Base-by-base conservation (phyloP, 768 basidiomycete species). In the Amanita subjunquillea region DNA sequence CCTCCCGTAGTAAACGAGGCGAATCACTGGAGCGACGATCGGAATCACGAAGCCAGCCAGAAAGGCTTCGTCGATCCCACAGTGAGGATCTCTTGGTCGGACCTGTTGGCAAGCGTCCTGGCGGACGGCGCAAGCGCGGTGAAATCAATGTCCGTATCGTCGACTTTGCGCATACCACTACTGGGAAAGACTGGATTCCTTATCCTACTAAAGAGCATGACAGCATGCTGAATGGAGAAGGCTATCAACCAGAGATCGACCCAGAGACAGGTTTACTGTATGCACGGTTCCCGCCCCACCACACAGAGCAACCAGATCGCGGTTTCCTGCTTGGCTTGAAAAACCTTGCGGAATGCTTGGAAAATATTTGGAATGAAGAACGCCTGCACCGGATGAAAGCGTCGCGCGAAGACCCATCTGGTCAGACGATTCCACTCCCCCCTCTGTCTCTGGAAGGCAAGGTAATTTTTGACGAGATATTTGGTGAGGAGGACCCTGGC, bases 141-240 rank as follows among this genome's bases (percentile, higher is more conserved):
- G 95, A 96, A 64, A 80, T 98, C 55, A 91, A 90, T 63, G 88
- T 99, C 56, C 91, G 94, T 34, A 83, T 99, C 48, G 96, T 99
- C 51, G 96, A 99, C 68, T 99, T 99, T 69, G 96, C 95, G 10
- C 95, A 97, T 63, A 97, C 96, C 48, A 97, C 93, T 7, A 97
- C 94, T 1, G 96, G 96, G 10, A 76, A 77, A 22, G 96, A 99
- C 67, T 98, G 91, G 80, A 67, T 88, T 40, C 77, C 84, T 9
- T 77, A 78, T 62, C 78, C 83, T 2, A 68, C 75, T 3, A 59
- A 65, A 29, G 63, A 72, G 12, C 65, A 71, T 54, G 78, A 82
- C 58, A 70, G 74, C 43, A 73, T 72, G 53, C 72, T 76, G 50
- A 79, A 78, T 57, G 75, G 74, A 8, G 85, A 84, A 63, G 91